Base-by-base conservation (phyloP, 2,329 filamentous ascomycete species). In the Colletotrichum sp. region DNA sequence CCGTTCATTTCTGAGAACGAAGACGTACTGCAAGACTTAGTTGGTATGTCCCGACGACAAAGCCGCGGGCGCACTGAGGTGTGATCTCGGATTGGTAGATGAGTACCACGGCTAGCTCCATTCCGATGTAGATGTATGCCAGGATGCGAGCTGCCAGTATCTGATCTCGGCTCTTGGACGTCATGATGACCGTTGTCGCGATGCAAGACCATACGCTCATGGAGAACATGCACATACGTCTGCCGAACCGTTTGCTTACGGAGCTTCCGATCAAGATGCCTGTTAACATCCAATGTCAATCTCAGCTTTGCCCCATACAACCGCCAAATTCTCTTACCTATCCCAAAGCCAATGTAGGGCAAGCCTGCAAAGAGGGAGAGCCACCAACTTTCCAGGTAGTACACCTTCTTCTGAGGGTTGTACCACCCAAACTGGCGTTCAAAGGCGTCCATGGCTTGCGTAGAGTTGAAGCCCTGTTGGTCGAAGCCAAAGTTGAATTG, bases 401-500 rank as follows among this genome's bases (percentile, higher is more conserved):
- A 86, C 4, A 70, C 67, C 3, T 78, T 76, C 3, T 73, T 76
- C 12, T 27, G 66, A 75, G 60, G 75, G 48, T 84, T 73, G 32
- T 77, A 82, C 4, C 78, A 76, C 0, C 84, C 84, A 66, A 86
- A 85, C 25, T 84, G 80, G 27, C 77, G 79, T 8, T 79, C 79
- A 67, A 84, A 86, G 3, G 82, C 68, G 15, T 80, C 77, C 85
- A 86, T 86, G 4, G 84, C 82, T 76, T 86, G 84, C 0, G 80
- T 83, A 0, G 80, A 83, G 0, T 83, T 79, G 65, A 85, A 84
- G 0, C 80, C 85, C 61, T 84, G 82, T 56, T 85, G 84, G 68
- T 86, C 84, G 22, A 86, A 85, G 32, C 84, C 84, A 81, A 85
- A 86, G 70, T 85, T 86, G 71, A 86, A 82, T 1, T 80, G 80